Percentiles rank a stretch among this genome's conserved stretches.
Evolutionary conservation across 1,284 basidiomycete genomes (phyloP).

Genomic region (Cutaneotrichosporon curvatum): DNA sequence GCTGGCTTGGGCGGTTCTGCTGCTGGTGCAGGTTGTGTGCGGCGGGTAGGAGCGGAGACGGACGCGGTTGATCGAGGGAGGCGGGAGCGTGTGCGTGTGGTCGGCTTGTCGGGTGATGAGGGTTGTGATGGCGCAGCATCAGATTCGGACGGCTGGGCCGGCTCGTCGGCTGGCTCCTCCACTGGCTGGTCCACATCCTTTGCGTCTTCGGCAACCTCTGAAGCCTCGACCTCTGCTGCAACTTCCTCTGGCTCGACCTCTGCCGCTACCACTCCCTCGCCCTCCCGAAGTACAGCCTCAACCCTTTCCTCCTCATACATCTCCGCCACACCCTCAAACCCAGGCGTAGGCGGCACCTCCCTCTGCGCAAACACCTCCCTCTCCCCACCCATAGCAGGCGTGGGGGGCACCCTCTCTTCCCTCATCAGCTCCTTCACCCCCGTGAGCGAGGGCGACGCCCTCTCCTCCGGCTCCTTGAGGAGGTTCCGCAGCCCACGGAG

Average conservation of each 20-base stretch:
- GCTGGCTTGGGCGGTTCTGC: not conserved
- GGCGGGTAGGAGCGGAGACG: not conserved
- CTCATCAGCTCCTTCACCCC: slow-evolving; percentile 3
- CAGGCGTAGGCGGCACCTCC: slow-evolving; percentile 14
- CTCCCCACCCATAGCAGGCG: slow-evolving; percentile 3
- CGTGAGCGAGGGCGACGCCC: not conserved
- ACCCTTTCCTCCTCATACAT: slow-evolving; percentile 19
- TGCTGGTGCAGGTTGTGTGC: not conserved
- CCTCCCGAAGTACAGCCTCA: not conserved
- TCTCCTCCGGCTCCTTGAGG: not conserved
- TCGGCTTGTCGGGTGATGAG: not conserved
- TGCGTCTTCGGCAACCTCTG: not conserved
- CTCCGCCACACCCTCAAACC: slow-evolving; percentile 19
- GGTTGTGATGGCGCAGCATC: not conserved
- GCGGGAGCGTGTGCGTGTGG: not conserved
- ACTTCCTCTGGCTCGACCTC: not conserved
- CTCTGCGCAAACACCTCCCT: slow-evolving; percentile 4
- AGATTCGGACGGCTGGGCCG: no score
- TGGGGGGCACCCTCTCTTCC: not conserved
- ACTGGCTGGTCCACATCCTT: not conserved
- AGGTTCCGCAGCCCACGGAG: slow-evolving; percentile 4
- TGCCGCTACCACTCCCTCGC: not conserved
- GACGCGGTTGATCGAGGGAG: not conserved
- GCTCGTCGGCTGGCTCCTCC: no score
- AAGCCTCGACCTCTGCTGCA: not conserved